phyloP scores from a whole-genome alignment of 495 filamentous ascomycete genomes.

The Xylaria cubensis region DNA sequence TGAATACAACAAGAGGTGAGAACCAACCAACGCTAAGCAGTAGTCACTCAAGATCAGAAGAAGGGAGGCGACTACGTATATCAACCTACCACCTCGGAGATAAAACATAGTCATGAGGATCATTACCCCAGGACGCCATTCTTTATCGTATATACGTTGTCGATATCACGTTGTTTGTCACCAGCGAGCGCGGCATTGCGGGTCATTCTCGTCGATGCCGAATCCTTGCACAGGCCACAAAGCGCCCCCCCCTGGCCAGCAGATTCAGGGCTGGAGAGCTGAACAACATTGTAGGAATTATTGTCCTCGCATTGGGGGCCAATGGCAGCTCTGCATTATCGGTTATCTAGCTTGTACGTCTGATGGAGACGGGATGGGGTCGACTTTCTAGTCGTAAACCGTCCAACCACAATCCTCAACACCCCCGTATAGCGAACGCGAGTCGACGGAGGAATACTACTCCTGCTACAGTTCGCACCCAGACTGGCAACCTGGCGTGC shows the following conservation, averaged over 20 bases:
- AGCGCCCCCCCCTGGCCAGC: neutral
- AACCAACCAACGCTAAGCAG: constrained; percentile 32
- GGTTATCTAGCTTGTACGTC: constrained; percentile 31
- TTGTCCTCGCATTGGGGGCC: constrained; percentile 19
- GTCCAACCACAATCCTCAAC: constrained; percentile 49
- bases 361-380: constrained; percentile 33
- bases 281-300: constrained; percentile 13
- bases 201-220: constrained; percentile 21
- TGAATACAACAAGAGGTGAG: constrained; percentile 33
- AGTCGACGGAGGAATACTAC: neutral
- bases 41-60: constrained; percentile 15
- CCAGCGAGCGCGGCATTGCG: constrained; percentile 25
- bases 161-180: constrained; percentile 12
- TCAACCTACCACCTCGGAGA: constrained; percentile 37
- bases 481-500: neutral
- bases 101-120: constrained; percentile 17
- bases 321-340: constrained; percentile 24
- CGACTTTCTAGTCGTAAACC: constrained; percentile 45
- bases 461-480: neutral
- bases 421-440: constrained; percentile 20
- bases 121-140: neutral
- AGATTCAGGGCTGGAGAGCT: constrained; percentile 16
- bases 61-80: constrained; percentile 35
- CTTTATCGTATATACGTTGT: constrained; percentile 7
- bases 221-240: constrained; percentile 25